These are phyloP conservation scores for Starmerella roubikii DNA, from an alignment of 805 yeast species.

Conservation along the genomic window DNA sequence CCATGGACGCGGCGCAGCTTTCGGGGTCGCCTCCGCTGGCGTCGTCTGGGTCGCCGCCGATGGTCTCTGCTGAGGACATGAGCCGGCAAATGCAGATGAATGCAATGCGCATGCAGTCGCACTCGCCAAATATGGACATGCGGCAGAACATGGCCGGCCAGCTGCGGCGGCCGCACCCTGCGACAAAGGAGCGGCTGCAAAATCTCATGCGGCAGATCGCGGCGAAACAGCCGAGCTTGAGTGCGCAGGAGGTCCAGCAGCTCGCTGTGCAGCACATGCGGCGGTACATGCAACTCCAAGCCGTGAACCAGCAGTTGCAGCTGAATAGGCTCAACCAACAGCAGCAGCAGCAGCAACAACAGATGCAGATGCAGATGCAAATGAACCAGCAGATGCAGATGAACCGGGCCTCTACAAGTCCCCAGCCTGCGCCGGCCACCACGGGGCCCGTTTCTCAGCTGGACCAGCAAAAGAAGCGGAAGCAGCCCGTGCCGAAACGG, in stretches of 20 bases:
- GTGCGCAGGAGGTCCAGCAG: slow-evolving; percentile 19
- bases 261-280: slow-evolving; percentile 18
- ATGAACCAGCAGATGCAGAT: neutral
- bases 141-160: too few species aligned
- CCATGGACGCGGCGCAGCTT: neutral
- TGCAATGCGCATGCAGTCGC: neutral
- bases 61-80: too few species aligned
- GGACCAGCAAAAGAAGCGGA: too few species aligned
- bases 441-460: too few species aligned
- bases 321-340: neutral
- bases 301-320: slow-evolving; percentile 3
- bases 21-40: neutral
- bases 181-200: slow-evolving; percentile 17
- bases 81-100: neutral
- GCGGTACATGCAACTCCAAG: slow-evolving; percentile 16
- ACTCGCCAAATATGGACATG: too few species aligned
- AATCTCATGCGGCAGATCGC: slow-evolving; percentile 17
- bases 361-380: neutral
- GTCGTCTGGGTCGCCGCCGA: neutral
- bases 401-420: neutral
- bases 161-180: slow-evolving; percentile 1
- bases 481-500: too few species aligned
- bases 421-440: too few species aligned
- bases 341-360: neutral
- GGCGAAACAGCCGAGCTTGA: slow-evolving; percentile 16